A percentile compares a stretch with the other conserved stretches of the same genome.
These are phyloP conservation scores for Oldenlandia corymbosa DNA, from an alignment of 257 asterid genomes.

Conservation along the genomic window DNA sequence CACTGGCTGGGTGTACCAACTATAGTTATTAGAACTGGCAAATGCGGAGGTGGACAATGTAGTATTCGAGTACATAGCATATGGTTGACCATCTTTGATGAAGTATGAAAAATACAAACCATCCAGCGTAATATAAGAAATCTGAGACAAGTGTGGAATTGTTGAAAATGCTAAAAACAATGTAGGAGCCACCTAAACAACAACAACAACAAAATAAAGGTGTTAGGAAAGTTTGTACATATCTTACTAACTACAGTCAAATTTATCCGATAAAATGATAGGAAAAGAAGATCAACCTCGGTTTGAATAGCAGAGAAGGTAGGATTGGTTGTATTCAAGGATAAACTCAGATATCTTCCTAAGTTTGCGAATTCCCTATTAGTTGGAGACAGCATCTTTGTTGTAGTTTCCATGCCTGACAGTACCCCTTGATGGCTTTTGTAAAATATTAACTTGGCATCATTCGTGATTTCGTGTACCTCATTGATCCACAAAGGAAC, in stretches of 20 bases:
- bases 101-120: slow-evolving; percentile 47
- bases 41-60: neutral
- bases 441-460: slow-evolving; percentile 20
- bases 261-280: no score
- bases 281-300: neutral
- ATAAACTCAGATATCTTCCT: slow-evolving; percentile 3
- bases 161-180: slow-evolving; percentile 44
- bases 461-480: slow-evolving; percentile 26
- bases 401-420: slow-evolving; percentile 16
- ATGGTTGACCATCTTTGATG: slow-evolving; percentile 22
- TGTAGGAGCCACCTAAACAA: slow-evolving; percentile 24
- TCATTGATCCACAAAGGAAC: slow-evolving; percentile 40
- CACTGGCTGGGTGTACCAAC: slow-evolving; percentile 42
- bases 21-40: slow-evolving; percentile 16
- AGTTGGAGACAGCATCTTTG: slow-evolving; percentile 15
- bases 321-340: slow-evolving; percentile 1
- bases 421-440: slow-evolving; percentile 19
- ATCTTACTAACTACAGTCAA: no score
- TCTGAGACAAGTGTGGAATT: slow-evolving; percentile 37
- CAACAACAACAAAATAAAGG: neutral
- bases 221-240: neutral
- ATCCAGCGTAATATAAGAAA: slow-evolving; percentile 41
- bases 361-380: slow-evolving; percentile 6
- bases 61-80: slow-evolving; percentile 48
- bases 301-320: slow-evolving; percentile 10